These are phyloP conservation scores for Lactarius evosmus DNA, from an alignment of 768 basidiomycete genomes.

Conservation along the genomic window DNA sequence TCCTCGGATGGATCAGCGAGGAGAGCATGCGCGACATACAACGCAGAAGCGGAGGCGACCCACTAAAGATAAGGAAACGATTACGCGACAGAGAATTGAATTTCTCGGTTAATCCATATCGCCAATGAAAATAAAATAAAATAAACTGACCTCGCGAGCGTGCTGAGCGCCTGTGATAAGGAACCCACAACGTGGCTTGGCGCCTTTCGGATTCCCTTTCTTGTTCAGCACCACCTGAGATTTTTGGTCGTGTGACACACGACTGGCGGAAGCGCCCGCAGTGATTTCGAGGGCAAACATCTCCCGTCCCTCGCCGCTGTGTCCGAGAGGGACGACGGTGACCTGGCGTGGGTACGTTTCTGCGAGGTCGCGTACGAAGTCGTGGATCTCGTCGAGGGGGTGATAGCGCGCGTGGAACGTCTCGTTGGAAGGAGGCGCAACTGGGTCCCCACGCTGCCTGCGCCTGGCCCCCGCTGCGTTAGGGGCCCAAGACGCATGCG, in stretches of 20 bases:
- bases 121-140: constrained; percentile 7
- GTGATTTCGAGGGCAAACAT: constrained; percentile 55
- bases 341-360: constrained; percentile 47
- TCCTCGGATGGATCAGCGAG: constrained; percentile 47
- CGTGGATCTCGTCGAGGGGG: constrained; percentile 49
- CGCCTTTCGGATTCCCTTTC: constrained; percentile 20
- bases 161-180: constrained; percentile 73
- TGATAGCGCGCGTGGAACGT: constrained; percentile 52
- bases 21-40: constrained; percentile 72
- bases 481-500: constrained; percentile 11
- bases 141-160: constrained; percentile 59
- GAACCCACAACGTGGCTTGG: constrained; percentile 47
- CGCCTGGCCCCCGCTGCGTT: not conserved
- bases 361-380: constrained; percentile 50
- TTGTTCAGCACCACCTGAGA: constrained; percentile 21
- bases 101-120: not conserved
- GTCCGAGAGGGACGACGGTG: constrained; percentile 49
- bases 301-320: constrained; percentile 56
- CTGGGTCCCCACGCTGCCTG: constrained; percentile 26
- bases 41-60: constrained; percentile 71
- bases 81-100: not conserved
- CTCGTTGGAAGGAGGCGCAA: constrained; percentile 32
- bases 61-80: constrained; percentile 47
- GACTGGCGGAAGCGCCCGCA: constrained; percentile 23
- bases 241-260: constrained; percentile 21